Evolutionary conservation across 352 stramenopile genomes (phyloP).

Genomic region (Globisporangium nodosum): DNA sequence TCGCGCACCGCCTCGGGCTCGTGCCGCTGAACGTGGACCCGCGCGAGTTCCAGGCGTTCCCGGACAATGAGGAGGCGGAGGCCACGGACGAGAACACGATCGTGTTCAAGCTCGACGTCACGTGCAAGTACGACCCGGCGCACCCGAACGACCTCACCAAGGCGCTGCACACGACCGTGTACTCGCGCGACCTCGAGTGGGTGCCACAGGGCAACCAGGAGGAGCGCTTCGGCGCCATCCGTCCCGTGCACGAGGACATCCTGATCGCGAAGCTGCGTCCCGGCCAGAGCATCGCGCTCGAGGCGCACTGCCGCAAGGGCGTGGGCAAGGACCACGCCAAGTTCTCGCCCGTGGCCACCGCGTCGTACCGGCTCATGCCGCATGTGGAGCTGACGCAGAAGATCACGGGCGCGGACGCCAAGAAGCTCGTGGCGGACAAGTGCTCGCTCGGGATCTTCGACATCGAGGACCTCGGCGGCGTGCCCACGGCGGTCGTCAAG

Average conservation of each 20-base stretch:
- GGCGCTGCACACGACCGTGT: slow-evolving; percentile 55
- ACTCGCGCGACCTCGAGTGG: slow-evolving; percentile 94
- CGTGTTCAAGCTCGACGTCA: slow-evolving; percentile 95
- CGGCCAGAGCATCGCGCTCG: slow-evolving; percentile 94
- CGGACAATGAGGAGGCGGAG: slow-evolving; percentile 85
- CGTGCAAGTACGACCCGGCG: slow-evolving; percentile 70
- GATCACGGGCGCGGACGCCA: slow-evolving; percentile 55
- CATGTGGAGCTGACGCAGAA: slow-evolving; percentile 69
- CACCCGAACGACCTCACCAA: slow-evolving; percentile 37
- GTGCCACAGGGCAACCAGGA: slow-evolving; percentile 95
- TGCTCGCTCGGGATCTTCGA: slow-evolving; percentile 86
- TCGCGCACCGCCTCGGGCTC: slow-evolving; percentile 87
- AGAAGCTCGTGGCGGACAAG: slow-evolving; percentile 51
- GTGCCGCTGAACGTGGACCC: slow-evolving; percentile 82
- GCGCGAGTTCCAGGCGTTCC: slow-evolving; percentile 82
- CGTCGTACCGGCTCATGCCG: slow-evolving; percentile 92
- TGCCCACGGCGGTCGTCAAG: slow-evolving; percentile 76
- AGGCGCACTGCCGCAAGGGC: slow-evolving; percentile 93
- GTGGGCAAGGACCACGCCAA: slow-evolving; percentile 98
- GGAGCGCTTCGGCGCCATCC: slow-evolving; percentile 81
- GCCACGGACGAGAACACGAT: slow-evolving; percentile 95
- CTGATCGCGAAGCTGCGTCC: slow-evolving; percentile 95
- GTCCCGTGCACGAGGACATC: slow-evolving; percentile 94
- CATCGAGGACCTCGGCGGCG: slow-evolving; percentile 86
- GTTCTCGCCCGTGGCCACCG: slow-evolving; percentile 95